Base-by-base conservation (phyloP, 2,329 filamentous ascomycete species). In the Penicillium sp. region DNA sequence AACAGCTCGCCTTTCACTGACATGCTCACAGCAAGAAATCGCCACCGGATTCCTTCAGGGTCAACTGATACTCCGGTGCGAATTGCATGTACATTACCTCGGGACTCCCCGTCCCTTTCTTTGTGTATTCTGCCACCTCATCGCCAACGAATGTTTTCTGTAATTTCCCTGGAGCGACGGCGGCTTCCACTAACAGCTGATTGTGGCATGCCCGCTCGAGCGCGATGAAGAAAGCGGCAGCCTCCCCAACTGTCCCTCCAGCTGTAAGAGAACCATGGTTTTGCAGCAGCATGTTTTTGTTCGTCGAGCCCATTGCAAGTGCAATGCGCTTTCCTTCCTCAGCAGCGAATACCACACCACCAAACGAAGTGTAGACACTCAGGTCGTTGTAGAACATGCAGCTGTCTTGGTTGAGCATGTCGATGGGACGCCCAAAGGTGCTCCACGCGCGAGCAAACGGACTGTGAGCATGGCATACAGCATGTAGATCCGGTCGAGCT, bases 221-320 rank as follows among this genome's bases (percentile, higher is more conserved):
- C 32, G 86, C 72, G 0, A 83, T 85, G 64, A 89, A 88, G 26
- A 90, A 69, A 64, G 84, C 89, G 0, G 84, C 85, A 1, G 88
- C 88, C 69, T 91, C 88, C 60, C 89, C 88, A 1, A 91, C 87
- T 0, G 88, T 91, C 7, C 70, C 64, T 3, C 88, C 88, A 0
- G 88, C 84, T 0, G 86, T 80, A 37, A 81, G 55, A 12, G 80
- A 56, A 2, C 78, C 68, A 44, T 71, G 68, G 39, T 71, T 71
- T 29, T 64, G 63, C 20, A 70, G 30, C 1, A 70, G 61, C 3
- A 62, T 23, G 2, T 37, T 54, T 33, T 59, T 61, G 3, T 51
- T 48, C 1, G 3, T 41, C 5, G 10, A 5, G 4, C 39, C 39
- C 1, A 41, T 5, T 17, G 39, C 15, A 10, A 3, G 36, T 58